A percentile compares a stretch with the other conserved stretches of the same genome.
Conservation (phyloP, 768 basidiomycete genomes). For the Pulveroboletus sp. region DNA sequence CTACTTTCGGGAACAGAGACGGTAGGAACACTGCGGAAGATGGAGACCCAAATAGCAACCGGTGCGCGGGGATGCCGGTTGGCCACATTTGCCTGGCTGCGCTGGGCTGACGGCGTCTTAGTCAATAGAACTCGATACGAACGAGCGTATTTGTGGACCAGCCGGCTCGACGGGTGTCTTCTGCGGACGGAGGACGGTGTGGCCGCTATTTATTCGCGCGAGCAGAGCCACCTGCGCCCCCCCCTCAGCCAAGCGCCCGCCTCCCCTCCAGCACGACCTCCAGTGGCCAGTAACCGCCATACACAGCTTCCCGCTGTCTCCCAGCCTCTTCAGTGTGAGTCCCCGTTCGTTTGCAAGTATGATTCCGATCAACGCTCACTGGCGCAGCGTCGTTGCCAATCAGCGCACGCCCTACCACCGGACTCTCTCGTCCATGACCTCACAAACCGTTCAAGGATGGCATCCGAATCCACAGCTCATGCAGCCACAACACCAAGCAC, state of each 20-base stretch:
- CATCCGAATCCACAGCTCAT: conserved; percentile 32
- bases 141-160: too few species aligned
- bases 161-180: too few species aligned
- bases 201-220: conserved; percentile 10
- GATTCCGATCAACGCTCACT: conserved; percentile 9
- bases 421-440: conserved; percentile 16
- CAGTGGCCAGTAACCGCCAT: not conserved
- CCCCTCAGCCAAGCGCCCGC: not conserved
- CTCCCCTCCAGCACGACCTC: not conserved
- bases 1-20: too few species aligned
- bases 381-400: not conserved
- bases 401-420: not conserved
- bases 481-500: conserved; percentile 22
- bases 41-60: too few species aligned
- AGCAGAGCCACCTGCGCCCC: not conserved
- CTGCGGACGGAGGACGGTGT: conserved; percentile 10
- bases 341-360: not conserved
- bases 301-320: not conserved
- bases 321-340: conserved; percentile 1
- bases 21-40: too few species aligned
- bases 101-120: too few species aligned
- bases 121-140: too few species aligned
- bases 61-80: too few species aligned
- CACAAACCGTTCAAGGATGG: conserved; percentile 26
- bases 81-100: too few species aligned